Percentiles rank a stretch among this genome's conserved stretches.
These are phyloP conservation scores for Penicillium crustosum DNA, from an alignment of 2,329 filamentous ascomycete genomes.

Conservation along the genomic window DNA sequence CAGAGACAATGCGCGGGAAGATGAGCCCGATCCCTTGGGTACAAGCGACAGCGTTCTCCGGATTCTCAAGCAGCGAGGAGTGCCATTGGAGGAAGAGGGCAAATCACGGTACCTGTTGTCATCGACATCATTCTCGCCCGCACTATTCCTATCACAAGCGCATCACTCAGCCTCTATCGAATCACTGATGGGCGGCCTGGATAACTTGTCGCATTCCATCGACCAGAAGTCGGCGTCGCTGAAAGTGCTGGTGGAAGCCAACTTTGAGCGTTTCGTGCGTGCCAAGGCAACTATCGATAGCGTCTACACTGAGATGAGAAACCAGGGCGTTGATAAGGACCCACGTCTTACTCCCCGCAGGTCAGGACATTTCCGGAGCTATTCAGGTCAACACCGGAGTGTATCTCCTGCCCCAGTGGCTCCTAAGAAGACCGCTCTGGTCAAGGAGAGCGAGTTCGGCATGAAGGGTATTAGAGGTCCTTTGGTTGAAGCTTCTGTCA, in stretches of 20 bases:
- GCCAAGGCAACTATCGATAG: slow-evolving; percentile 98
- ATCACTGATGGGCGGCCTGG: slow-evolving; percentile 74
- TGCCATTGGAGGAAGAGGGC: slow-evolving; percentile 81
- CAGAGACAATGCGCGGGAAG: slow-evolving; percentile 78
- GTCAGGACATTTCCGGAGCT: slow-evolving; percentile 59
- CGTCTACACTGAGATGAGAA: slow-evolving; percentile 93
- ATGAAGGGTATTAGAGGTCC: slow-evolving; percentile 85
- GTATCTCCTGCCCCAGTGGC: slow-evolving; percentile 39
- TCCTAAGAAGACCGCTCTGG: slow-evolving; percentile 81
- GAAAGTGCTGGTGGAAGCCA: slow-evolving; percentile 93
- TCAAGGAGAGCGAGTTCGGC: slow-evolving; percentile 90
- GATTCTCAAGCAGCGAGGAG: slow-evolving; percentile 70
- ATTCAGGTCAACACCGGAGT: slow-evolving; percentile 46
- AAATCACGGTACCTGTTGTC: slow-evolving; percentile 92
- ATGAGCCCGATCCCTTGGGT: slow-evolving; percentile 92
- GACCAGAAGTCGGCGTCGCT: slow-evolving; percentile 97
- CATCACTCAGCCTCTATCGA: slow-evolving; percentile 84
- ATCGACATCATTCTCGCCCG: slow-evolving; percentile 91
- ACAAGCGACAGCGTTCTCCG: slow-evolving; percentile 81
- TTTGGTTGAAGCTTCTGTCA: slow-evolving; percentile 83
- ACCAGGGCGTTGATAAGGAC: slow-evolving; percentile 60
- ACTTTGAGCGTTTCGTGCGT: slow-evolving; percentile 96
- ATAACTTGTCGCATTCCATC: slow-evolving; percentile 85
- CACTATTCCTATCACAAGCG: slow-evolving; percentile 86
- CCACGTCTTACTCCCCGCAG: slow-evolving; percentile 60